Evolutionary conservation across 805 yeast species (phyloP).

Genomic region (Zygosaccharomyces bailii): DNA sequence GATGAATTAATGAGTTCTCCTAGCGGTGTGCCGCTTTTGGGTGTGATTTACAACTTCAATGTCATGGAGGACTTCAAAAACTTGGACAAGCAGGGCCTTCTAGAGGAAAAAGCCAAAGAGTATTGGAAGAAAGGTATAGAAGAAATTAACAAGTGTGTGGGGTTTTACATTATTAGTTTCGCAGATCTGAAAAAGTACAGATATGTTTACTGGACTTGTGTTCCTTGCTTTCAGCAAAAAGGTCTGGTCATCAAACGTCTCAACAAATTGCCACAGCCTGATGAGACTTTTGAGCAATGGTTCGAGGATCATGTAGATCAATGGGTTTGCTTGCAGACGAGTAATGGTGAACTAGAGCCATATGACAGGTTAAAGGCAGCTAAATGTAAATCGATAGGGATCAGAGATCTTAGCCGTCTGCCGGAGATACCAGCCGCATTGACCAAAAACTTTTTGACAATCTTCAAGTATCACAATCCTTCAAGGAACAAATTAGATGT

Average conservation of each 20-base stretch:
- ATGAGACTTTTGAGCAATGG: constrained; percentile 18
- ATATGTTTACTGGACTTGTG: constrained; percentile 86
- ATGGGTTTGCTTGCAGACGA: constrained; percentile 32
- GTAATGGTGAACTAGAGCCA: constrained; percentile 17
- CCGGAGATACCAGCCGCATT: constrained; percentile 47
- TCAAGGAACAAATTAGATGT: constrained; percentile 38
- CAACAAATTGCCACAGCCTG: not conserved
- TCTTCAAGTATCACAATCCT: constrained; percentile 36
- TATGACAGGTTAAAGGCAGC: constrained; percentile 15
- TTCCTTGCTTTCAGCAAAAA: constrained; percentile 53
- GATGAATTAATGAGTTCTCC: constrained; percentile 11
- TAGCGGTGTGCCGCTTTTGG: constrained; percentile 27
- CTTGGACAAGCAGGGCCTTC: constrained; percentile 56
- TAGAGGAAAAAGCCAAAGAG: constrained; percentile 43
- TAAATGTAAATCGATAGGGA: constrained; percentile 31
- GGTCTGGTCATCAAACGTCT: constrained; percentile 12
- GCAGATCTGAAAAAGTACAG: constrained; percentile 87
- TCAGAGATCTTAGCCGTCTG: constrained; percentile 40
- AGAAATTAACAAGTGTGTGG: constrained; percentile 27
- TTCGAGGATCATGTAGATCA: constrained; percentile 17
- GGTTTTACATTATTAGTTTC: constrained; percentile 58
- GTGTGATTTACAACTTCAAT: constrained; percentile 59
- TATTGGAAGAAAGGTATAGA: constrained; percentile 28
- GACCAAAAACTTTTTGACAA: constrained; percentile 55
- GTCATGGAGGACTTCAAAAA: constrained; percentile 81